Evolutionary conservation across 768 basidiomycete species (phyloP).

Genomic region (Clavulina sp.): DNA sequence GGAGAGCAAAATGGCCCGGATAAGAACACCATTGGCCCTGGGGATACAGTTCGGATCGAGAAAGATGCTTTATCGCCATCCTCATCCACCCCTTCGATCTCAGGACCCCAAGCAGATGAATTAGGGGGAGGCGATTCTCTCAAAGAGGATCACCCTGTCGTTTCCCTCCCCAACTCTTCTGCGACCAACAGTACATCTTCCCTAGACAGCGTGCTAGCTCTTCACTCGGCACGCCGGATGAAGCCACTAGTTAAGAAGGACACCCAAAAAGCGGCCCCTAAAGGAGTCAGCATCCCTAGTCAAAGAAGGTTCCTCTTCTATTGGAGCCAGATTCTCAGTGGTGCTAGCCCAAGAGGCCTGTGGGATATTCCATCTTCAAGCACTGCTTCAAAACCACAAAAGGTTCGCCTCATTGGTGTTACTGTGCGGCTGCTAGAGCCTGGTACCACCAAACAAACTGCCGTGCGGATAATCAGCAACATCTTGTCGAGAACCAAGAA

Average conservation of each 20-base stretch:
- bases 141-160: no score
- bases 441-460: conserved; percentile 29
- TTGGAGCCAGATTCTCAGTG: conserved; percentile 48
- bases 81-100: no score
- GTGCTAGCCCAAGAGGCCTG: conserved; percentile 34
- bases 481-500: conserved; percentile 31
- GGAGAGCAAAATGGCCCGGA: background rate
- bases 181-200: conserved; percentile 6
- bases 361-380: conserved; percentile 21
- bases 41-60: no score
- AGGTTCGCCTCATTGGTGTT: conserved; percentile 40
- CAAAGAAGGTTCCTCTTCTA: conserved; percentile 67
- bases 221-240: conserved; percentile 59
- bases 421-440: conserved; percentile 42
- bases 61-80: no score
- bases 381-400: conserved; percentile 13
- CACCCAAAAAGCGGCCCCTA: conserved; percentile 14
- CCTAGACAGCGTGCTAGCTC: conserved; percentile 23
- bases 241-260: conserved; percentile 20
- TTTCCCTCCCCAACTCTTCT: no score
- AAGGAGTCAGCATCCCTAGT: conserved; percentile 64
- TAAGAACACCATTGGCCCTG: background rate
- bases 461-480: conserved; percentile 40
- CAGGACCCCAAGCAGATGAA: no score
- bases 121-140: no score